phyloP scores from a whole-genome alignment of 78 protist genomes.

The Planoprotostelium fungivorum region DNA sequence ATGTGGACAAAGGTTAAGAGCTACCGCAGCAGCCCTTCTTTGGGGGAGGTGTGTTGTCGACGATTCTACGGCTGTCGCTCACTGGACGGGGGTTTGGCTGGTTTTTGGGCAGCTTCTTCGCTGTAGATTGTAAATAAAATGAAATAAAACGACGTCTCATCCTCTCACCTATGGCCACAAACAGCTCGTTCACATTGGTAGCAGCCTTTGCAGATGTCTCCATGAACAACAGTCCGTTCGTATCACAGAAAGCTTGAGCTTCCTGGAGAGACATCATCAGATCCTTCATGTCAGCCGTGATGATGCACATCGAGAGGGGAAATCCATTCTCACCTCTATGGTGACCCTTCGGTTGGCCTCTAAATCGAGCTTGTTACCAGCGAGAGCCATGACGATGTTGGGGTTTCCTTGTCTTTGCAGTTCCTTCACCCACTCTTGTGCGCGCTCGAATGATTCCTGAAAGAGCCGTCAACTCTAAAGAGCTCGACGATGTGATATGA shows the following conservation, averaged over 20 bases:
- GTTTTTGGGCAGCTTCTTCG: not conserved
- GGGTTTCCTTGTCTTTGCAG: conserved; percentile 94
- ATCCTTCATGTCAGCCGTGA: not conserved
- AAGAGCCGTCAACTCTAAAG: not conserved
- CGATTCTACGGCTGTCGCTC: not conserved
- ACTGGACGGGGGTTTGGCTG: not conserved
- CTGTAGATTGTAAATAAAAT: not conserved
- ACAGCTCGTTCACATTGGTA: conserved; percentile 70
- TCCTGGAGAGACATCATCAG: not conserved
- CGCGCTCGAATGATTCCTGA: conserved; percentile 78
- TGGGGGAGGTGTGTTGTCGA: not conserved
- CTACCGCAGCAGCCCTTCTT: not conserved
- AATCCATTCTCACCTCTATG: conserved; percentile 34
- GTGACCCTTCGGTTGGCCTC: conserved; percentile 71
- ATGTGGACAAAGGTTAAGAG: not conserved
- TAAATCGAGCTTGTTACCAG: conserved; percentile 97
- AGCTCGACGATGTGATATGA: not conserved
- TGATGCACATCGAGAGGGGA: not conserved
- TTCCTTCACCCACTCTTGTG: conserved; percentile 94
- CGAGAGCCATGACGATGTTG: conserved; percentile 91
- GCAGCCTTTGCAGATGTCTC: conserved; percentile 98
- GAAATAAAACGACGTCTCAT: too few species aligned
- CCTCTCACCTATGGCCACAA: not conserved
- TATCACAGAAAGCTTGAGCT: conserved; percentile 54
- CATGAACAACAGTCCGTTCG: conserved; percentile 83